Percentiles rank a stretch among this genome's conserved stretches.
These are phyloP conservation scores for Apiospora sp. DNA, from an alignment of 2,329 filamentous ascomycete genomes.

Conservation along the genomic window DNA sequence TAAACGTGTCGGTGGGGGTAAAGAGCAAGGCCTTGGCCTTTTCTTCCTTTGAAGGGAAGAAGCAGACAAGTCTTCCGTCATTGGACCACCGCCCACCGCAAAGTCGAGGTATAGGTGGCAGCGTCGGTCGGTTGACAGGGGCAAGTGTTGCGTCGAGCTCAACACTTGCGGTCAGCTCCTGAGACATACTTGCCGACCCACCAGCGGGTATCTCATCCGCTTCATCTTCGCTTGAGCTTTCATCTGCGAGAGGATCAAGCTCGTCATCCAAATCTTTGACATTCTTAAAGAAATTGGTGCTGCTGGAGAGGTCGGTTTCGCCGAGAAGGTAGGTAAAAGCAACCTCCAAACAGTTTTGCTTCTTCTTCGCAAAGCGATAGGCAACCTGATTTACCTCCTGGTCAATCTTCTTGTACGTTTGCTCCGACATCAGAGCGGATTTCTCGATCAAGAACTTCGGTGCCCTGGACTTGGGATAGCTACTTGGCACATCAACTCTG, in stretches of 20 bases:
- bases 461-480: slow-evolving; percentile 64
- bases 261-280: slow-evolving; percentile 69
- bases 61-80: slow-evolving; percentile 70
- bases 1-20: slow-evolving; percentile 53
- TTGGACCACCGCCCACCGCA: slow-evolving; percentile 69
- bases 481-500: slow-evolving; percentile 64
- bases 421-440: slow-evolving; percentile 67
- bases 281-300: slow-evolving; percentile 68
- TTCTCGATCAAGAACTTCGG: slow-evolving; percentile 69
- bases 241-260: slow-evolving; percentile 66
- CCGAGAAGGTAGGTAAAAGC: slow-evolving; percentile 70
- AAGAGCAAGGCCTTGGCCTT: slow-evolving; percentile 61
- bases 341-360: slow-evolving; percentile 68
- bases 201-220: slow-evolving; percentile 65
- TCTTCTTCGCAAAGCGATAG: slow-evolving; percentile 61
- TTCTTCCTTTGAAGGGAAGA: slow-evolving; percentile 74
- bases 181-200: slow-evolving; percentile 66
- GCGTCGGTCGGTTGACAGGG: slow-evolving; percentile 59
- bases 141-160: slow-evolving; percentile 63
- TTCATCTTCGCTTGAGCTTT: slow-evolving; percentile 86
- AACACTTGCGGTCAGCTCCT: slow-evolving; percentile 63
- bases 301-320: slow-evolving; percentile 67
- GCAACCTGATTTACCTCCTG: slow-evolving; percentile 65
- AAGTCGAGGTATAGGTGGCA: slow-evolving; percentile 62
- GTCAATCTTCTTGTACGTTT: slow-evolving; percentile 60